phyloP scores from a whole-genome alignment of 2,329 filamentous ascomycete species.

The Aspergillus japonicus region DNA sequence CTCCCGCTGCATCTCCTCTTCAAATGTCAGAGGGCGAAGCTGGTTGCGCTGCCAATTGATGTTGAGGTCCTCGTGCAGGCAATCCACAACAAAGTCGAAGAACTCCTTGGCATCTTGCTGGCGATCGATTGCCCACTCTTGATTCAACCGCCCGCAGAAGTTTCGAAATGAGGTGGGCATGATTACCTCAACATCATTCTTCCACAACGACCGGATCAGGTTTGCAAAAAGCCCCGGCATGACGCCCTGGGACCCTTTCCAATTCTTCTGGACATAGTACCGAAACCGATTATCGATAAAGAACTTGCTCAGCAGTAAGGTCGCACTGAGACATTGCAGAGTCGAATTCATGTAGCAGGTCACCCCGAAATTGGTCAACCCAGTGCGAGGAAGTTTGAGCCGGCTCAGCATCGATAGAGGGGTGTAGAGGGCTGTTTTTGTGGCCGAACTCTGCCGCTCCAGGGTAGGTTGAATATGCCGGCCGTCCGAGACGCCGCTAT shows the following conservation, averaged over 20 bases:
- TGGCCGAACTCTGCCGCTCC: slow-evolving; percentile 46
- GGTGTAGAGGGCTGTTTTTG: slow-evolving; percentile 45
- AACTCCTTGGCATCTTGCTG: slow-evolving; percentile 96
- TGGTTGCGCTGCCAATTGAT: slow-evolving; percentile 59
- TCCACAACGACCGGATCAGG: slow-evolving; percentile 61
- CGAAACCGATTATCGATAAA: slow-evolving; percentile 65
- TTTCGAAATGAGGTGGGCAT: slow-evolving; percentile 63
- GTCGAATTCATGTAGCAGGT: slow-evolving; percentile 94
- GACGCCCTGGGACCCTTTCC: slow-evolving; percentile 64
- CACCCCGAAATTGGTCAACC: slow-evolving; percentile 75
- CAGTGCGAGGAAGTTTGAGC: slow-evolving; percentile 62
- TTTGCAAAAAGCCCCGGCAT: slow-evolving; percentile 63
- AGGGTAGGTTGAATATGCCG: slow-evolving; percentile 46
- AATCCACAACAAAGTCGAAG: slow-evolving; percentile 75
- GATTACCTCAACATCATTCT: slow-evolving; percentile 54
- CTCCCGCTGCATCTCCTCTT: slow-evolving; percentile 62
- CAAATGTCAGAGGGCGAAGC: slow-evolving; percentile 57
- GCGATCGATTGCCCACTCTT: slow-evolving; percentile 67
- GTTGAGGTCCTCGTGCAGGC: slow-evolving; percentile 85
- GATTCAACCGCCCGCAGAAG: slow-evolving; percentile 63
- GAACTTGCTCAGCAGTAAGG: slow-evolving; percentile 60
- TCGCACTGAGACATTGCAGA: slow-evolving; percentile 77
- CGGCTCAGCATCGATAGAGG: slow-evolving; percentile 43
- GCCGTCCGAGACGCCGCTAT: slow-evolving; percentile 74
- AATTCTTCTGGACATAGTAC: slow-evolving; percentile 61